These are phyloP conservation scores for Rhizopus stolonifer DNA, from an alignment of 371 early-diverging fungal species.

Conservation along the genomic window DNA sequence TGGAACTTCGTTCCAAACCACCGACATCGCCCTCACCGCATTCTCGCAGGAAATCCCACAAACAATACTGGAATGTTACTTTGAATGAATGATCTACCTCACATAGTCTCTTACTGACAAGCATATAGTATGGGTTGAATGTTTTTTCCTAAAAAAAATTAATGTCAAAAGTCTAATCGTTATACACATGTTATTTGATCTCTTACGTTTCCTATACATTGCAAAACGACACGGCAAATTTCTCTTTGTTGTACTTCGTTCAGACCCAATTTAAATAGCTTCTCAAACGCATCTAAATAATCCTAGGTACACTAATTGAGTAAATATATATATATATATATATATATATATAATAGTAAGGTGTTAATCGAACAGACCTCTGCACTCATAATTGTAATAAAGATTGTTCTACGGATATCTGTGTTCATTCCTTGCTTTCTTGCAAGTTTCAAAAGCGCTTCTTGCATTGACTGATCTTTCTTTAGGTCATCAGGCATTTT, in stretches of 20 bases:
- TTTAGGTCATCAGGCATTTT: constrained; percentile 39
- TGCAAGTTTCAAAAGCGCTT: constrained; percentile 76
- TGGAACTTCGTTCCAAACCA: constrained; percentile 60
- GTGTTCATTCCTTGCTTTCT: constrained; percentile 93
- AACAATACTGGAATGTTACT: constrained; percentile 91
- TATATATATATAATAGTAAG: too few species aligned
- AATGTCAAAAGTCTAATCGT: neutral
- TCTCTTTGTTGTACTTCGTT: constrained; percentile 93
- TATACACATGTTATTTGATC: neutral
- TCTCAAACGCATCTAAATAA: constrained; percentile 90
- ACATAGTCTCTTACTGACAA: constrained; percentile 81
- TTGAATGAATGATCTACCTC: constrained; percentile 74
- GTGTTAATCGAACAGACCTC: constrained; percentile 61
- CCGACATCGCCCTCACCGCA: constrained; percentile 79
- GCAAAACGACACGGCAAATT: constrained; percentile 87
- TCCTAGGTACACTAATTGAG: constrained; percentile 53
- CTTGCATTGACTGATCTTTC: constrained; percentile 53
- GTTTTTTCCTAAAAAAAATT: constrained; percentile 64
- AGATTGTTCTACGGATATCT: constrained; percentile 89
- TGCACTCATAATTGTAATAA: constrained; percentile 88
- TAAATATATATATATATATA: neutral
- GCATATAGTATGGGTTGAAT: constrained; percentile 94
- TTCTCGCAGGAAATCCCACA: constrained; percentile 91
- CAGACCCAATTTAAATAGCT: constrained; percentile 77
- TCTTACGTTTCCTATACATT: constrained; percentile 82